Percentiles rank a stretch among this genome's conserved stretches.
Evolutionary conservation across 2,329 filamentous ascomycete genomes (phyloP).

Genomic region (Coniochaeta sp.): DNA sequence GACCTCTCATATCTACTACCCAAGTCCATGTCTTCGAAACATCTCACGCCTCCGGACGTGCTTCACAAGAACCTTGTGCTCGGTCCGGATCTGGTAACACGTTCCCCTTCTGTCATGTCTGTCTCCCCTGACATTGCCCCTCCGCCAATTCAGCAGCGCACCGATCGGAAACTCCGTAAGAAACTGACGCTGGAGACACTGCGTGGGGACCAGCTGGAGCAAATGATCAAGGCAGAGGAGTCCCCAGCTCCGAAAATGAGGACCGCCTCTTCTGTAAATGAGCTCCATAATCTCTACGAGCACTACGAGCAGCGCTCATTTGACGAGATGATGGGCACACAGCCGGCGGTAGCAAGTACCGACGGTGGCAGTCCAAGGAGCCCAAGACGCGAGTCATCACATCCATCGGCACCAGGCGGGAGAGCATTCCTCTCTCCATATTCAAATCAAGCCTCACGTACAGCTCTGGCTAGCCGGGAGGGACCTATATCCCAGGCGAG

Average conservation of each 20-base stretch:
- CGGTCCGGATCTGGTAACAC: slow-evolving; percentile 27
- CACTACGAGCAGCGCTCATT: slow-evolving; percentile 52
- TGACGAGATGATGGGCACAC: slow-evolving; percentile 27
- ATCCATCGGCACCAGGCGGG: background rate
- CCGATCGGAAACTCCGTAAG: slow-evolving; percentile 22
- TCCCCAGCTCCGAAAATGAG: slow-evolving; percentile 3
- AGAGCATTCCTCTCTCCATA: slow-evolving; percentile 5
- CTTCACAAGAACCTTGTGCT: slow-evolving; percentile 19
- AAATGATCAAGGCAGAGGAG: background rate
- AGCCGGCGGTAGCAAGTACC: background rate
- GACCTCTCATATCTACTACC: slow-evolving; percentile 39
- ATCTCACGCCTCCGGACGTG: slow-evolving; percentile 19
- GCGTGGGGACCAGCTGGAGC: slow-evolving; percentile 6
- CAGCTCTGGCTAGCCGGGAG: background rate
- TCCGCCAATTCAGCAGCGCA: slow-evolving; percentile 16
- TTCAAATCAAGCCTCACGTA: background rate
- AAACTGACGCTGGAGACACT: slow-evolving; percentile 29
- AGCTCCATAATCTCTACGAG: slow-evolving; percentile 44
- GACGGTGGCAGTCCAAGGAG: background rate
- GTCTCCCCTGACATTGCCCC: slow-evolving; percentile 21
- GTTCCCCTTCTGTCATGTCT: slow-evolving; percentile 35
- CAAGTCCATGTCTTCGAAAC: slow-evolving; percentile 19
- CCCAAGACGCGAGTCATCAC: background rate
- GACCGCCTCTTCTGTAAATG: slow-evolving; percentile 22
- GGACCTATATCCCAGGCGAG: slow-evolving; percentile 4